Conservation (phyloP, 1,284 basidiomycete species). For the Papiliotrema terrestris region DNA sequence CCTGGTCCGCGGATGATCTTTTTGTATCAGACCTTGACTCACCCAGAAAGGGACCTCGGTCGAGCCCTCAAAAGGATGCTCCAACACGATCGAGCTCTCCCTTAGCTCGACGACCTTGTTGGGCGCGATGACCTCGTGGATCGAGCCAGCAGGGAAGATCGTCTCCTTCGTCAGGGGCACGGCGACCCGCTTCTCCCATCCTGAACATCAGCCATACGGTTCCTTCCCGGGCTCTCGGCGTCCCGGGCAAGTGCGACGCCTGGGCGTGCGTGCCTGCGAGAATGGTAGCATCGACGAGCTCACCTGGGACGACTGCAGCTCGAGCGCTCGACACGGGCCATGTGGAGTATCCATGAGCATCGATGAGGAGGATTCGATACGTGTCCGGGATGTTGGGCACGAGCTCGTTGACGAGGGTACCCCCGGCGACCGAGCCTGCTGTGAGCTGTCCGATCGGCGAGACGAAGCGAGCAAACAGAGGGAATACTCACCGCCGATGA, state of each 20-base stretch:
- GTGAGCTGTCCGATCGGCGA: background rate
- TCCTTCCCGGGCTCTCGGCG: too few species aligned
- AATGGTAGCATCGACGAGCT: too few species aligned
- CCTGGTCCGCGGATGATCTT: too few species aligned
- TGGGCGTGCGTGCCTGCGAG: too few species aligned
- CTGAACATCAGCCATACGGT: too few species aligned
- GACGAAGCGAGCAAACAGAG: background rate
- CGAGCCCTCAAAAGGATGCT: constrained; percentile 43
- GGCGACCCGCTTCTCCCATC: constrained; percentile 46
- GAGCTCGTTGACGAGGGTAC: constrained; percentile 37
- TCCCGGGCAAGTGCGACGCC: too few species aligned
- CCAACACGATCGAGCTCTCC: constrained; percentile 35
- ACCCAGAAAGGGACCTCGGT: constrained; percentile 47
- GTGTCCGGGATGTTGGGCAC: constrained; percentile 37
- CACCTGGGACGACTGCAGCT: constrained; percentile 48
- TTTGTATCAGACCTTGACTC: constrained; percentile 9
- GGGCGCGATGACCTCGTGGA: constrained; percentile 35
- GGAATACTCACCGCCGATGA: constrained; percentile 33
- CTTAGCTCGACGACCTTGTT: constrained; percentile 45
- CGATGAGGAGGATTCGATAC: constrained; percentile 51
- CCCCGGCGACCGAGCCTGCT: constrained; percentile 39
- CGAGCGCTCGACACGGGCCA: constrained; percentile 46
- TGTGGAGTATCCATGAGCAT: constrained; percentile 43
- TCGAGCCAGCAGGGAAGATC: constrained; percentile 35
- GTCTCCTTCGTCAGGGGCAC: constrained; percentile 32